Base-by-base conservation (phyloP, 2,329 filamentous ascomycete genomes). In the Aureobasidium sp. region DNA sequence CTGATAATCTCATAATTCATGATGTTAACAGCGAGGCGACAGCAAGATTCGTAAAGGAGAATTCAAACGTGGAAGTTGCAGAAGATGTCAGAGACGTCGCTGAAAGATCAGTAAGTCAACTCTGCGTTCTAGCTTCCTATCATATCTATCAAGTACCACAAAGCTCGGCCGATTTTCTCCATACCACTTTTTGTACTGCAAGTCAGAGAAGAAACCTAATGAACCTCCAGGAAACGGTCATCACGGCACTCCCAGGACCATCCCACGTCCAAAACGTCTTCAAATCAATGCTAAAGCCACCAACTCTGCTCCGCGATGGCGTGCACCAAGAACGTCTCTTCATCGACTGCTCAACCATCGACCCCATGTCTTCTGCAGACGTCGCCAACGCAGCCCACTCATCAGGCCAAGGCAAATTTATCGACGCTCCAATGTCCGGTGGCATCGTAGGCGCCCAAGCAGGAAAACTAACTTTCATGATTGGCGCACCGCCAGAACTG, bases 321-420 rank as follows among this genome's bases (percentile, higher is more conserved):
- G 73, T 81, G 0, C 67, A 79, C 44, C 82, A 81, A 56, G 79
- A 87, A 63, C 87, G 91, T 42, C 77, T 97, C 63, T 97, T 96
- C 74, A 94, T 99, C 71, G 94, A 99, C 75, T 93, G 89, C 75
- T 97, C 93, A 3, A 99, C 94, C 17, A 97, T 99, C 71, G 94
- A 97, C 75, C 91, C 92, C 0, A 85, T 86, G 36, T 90, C 91
- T 2, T 97, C 92, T 1, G 85, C 85, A 42, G 82, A 86, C 67
- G 87, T 97, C 5, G 91, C 91, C 26, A 80, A 85, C 64, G 81
- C 82, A 27, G 87, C 95, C 1, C 83, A 80, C 62, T 82, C 83
- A 5, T 84, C 85, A 1, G 80, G 84, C 1, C 83, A 88, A 71
- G 90, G 90, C 59, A 82, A 81, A 58, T 97, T 97, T 71, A 87